phyloP scores from a whole-genome alignment of 306 rosid species.

The Gastrolobium bilobum region DNA sequence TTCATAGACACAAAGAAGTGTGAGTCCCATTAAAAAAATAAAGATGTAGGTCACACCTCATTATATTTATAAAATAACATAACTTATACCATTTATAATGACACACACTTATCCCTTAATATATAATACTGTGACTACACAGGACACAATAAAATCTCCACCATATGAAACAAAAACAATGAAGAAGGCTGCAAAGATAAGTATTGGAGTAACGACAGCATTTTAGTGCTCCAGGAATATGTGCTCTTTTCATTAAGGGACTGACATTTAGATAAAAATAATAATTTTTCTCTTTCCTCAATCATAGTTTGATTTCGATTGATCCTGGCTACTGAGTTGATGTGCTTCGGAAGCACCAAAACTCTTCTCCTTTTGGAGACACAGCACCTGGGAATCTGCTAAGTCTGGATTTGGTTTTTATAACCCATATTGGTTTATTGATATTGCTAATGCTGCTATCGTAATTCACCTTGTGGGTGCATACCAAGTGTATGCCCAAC shows the following conservation, averaged over 20 bases:
- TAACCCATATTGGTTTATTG: constrained; percentile 78
- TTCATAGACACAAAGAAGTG: too few relatives aligned
- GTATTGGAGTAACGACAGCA: constrained; percentile 64
- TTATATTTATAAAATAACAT: too few relatives aligned
- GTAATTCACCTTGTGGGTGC: constrained; percentile 84
- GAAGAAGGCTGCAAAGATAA: constrained; percentile 68
- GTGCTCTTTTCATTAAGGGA: too few relatives aligned
- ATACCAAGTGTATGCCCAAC: constrained; percentile 81
- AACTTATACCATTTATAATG: too few relatives aligned
- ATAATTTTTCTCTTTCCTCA: too few relatives aligned
- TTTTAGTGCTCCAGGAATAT: constrained; percentile 44
- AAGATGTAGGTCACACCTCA: too few relatives aligned
- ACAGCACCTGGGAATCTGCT: constrained; percentile 75
- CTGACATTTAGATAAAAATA: too few relatives aligned
- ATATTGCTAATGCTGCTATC: constrained; percentile 72
- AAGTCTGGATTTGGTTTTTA: constrained; percentile 75
- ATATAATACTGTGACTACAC: background rate
- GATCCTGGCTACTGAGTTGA: too few relatives aligned
- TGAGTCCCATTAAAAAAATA: too few relatives aligned
- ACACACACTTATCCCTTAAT: background rate
- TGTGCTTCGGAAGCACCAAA: constrained; percentile 26
- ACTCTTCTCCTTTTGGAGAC: constrained; percentile 83
- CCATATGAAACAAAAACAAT: constrained; percentile 84
- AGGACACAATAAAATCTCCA: constrained; percentile 80
- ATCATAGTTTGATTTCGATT: too few relatives aligned